These are phyloP conservation scores for Chloropicon primus DNA, from an alignment of 139 green algal genomes.

Conservation along the genomic window DNA sequence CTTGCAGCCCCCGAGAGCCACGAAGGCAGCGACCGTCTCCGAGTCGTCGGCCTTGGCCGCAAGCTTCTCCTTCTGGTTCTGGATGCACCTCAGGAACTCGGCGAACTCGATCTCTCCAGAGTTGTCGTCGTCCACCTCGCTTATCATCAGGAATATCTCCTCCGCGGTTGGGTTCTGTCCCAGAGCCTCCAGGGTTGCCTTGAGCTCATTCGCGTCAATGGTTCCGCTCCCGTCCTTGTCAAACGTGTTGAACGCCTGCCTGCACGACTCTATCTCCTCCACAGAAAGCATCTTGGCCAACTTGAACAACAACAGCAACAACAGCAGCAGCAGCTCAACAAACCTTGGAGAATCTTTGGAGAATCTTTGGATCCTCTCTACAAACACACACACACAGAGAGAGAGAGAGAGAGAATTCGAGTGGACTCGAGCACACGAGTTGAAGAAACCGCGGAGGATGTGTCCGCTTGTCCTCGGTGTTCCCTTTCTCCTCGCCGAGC, in stretches of 20 bases:
- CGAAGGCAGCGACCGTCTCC: slow-evolving; percentile 67
- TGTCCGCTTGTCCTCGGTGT: too few relatives aligned
- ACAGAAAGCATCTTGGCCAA: neutral
- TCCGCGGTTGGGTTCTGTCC: slow-evolving; percentile 48
- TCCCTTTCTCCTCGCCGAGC: too few relatives aligned
- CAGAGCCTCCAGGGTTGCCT: slow-evolving; percentile 34
- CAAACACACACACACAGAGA: too few relatives aligned
- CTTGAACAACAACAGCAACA: too few relatives aligned
- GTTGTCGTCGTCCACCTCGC: slow-evolving; percentile 52
- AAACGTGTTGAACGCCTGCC: slow-evolving; percentile 16
- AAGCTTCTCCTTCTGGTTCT: slow-evolving; percentile 46
- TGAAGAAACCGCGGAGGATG: too few relatives aligned
- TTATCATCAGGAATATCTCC: slow-evolving; percentile 57
- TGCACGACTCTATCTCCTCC: slow-evolving; percentile 16
- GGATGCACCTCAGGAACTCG: slow-evolving; percentile 57
- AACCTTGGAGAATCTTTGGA: too few relatives aligned
- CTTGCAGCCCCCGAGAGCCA: slow-evolving; percentile 54
- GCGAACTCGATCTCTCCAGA: slow-evolving; percentile 55
- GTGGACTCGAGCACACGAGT: too few relatives aligned
- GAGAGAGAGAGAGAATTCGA: too few relatives aligned
- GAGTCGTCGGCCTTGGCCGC: slow-evolving; percentile 34
- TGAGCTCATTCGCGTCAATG: slow-evolving; percentile 52
- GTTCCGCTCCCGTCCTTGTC: slow-evolving; percentile 34
- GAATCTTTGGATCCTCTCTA: too few relatives aligned
- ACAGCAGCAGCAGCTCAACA: too few relatives aligned